A percentile compares a stretch with the other conserved stretches of the same genome.
Evolutionary conservation across 305 asterid species (phyloP).

Genomic region (Fraxinus baroniana): DNA sequence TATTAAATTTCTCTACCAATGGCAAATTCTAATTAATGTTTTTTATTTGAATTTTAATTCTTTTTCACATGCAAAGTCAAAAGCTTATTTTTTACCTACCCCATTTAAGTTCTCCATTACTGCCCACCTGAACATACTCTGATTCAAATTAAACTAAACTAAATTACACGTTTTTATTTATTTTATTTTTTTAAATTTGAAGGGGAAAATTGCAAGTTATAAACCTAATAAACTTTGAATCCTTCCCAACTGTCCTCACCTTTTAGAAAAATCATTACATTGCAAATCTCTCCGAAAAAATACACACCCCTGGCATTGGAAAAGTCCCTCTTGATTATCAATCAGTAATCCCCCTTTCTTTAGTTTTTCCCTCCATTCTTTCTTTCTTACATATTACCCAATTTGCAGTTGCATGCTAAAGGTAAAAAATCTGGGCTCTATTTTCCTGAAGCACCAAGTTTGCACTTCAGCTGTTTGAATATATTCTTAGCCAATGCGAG

Average conservation of each 20-base stretch:
- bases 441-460: background rate
- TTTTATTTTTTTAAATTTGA: no score
- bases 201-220: conserved; percentile 6
- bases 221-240: conserved; percentile 32
- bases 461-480: background rate
- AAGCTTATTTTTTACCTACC: background rate
- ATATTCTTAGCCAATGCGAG: background rate
- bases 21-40: background rate
- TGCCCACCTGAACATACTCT: background rate
- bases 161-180: no score
- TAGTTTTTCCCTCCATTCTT: conserved; percentile 24
- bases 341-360: conserved; percentile 25
- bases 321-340: conserved; percentile 17
- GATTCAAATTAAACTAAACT: background rate
- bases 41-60: background rate
- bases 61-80: background rate
- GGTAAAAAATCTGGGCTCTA: background rate
- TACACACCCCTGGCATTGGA: conserved; percentile 1
- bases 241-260: conserved; percentile 32
- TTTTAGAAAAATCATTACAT: conserved; percentile 16
- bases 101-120: background rate
- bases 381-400: conserved; percentile 18
- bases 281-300: conserved; percentile 22
- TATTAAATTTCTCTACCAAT: background rate
- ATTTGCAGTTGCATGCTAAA: background rate